phyloP scores from a whole-genome alignment of 129 eudicot species.

The Pseudognaphalium luteoalbum region DNA sequence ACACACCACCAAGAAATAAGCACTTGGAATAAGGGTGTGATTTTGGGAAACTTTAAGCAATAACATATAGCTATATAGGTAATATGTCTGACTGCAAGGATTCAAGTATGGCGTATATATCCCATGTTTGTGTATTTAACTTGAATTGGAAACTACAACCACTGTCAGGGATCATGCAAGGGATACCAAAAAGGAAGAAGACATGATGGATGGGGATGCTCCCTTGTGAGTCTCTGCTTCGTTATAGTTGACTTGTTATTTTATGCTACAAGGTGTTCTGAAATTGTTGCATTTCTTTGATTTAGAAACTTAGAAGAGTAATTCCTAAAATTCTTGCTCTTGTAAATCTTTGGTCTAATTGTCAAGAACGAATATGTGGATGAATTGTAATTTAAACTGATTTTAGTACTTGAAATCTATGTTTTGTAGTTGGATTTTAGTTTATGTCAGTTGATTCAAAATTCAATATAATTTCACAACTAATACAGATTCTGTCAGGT shows the following conservation, averaged over 20 bases:
- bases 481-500: not conserved
- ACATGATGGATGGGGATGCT: slow-evolving; percentile 34
- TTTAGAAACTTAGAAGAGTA: slow-evolving; percentile 19
- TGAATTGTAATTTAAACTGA: slow-evolving; percentile 18
- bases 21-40: not conserved
- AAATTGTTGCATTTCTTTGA: slow-evolving; percentile 23
- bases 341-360: slow-evolving; percentile 34
- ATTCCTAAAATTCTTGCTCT: slow-evolving; percentile 19
- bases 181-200: slow-evolving; percentile 30
- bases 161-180: slow-evolving; percentile 37
- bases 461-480: not conserved
- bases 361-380: slow-evolving; percentile 21
- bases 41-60: not conserved
- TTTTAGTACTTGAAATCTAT: slow-evolving; percentile 7
- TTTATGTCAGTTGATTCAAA: not conserved
- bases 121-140: not conserved
- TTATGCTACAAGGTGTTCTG: slow-evolving; percentile 14
- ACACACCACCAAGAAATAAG: not conserved
- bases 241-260: slow-evolving; percentile 5
- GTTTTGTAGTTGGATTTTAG: slow-evolving; percentile 14
- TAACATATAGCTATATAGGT: not conserved
- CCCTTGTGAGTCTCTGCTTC: slow-evolving; percentile 16
- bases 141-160: slow-evolving; percentile 5
- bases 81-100: slow-evolving; percentile 4
- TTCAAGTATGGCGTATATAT: not conserved